A percentile compares a stretch with the other conserved stretches of the same genome.
Conservation (phyloP, 2,329 filamentous ascomycete species). For the Bisporella sp. region DNA sequence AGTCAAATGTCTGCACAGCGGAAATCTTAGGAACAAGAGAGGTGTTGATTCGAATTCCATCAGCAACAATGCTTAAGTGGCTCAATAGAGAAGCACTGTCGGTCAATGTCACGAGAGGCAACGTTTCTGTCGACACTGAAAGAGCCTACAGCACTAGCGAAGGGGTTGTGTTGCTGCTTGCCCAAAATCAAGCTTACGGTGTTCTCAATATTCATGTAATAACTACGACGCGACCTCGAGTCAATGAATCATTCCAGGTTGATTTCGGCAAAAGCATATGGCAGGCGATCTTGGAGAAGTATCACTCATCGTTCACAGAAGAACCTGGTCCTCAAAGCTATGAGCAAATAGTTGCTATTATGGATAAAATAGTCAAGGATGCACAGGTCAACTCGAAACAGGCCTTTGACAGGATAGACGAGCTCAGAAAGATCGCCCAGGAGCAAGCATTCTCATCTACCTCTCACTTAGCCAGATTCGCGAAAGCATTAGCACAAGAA, state of each 20-base stretch:
- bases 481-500: conserved; percentile 20
- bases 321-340: conserved; percentile 10
- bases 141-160: conserved; percentile 27
- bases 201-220: conserved; percentile 50
- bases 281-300: conserved; percentile 19
- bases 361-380: conserved; percentile 17
- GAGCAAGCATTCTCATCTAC: conserved; percentile 16
- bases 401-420: conserved; percentile 14
- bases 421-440: conserved; percentile 14
- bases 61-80: conserved; percentile 45
- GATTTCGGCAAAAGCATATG: conserved; percentile 41
- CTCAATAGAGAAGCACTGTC: conserved; percentile 48
- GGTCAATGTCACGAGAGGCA: conserved; percentile 46
- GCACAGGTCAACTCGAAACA: conserved; percentile 13
- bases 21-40: conserved; percentile 40
- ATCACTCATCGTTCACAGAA: conserved; percentile 16
- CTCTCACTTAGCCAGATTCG: conserved; percentile 14
- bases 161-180: conserved; percentile 36
- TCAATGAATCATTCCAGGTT: conserved; percentile 54
- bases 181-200: conserved; percentile 48
- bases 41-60: conserved; percentile 47
- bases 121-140: conserved; percentile 40
- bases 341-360: conserved; percentile 11
- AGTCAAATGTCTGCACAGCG: conserved; percentile 36
- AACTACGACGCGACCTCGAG: conserved; percentile 50